Evolutionary conservation across 495 filamentous ascomycete species (phyloP).

Genomic region (Trichoderma virens): DNA sequence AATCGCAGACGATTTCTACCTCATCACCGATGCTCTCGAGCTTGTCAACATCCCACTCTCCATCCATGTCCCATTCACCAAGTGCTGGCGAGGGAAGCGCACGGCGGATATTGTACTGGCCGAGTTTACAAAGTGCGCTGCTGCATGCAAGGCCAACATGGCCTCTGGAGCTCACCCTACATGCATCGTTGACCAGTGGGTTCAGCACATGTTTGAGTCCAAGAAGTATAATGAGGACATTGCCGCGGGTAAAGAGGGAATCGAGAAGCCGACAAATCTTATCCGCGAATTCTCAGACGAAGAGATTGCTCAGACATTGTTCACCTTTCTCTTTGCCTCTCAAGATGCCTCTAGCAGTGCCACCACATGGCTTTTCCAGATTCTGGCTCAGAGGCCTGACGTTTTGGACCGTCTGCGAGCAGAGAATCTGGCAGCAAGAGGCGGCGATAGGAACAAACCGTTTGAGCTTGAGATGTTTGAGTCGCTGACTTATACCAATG

Average conservation of each 20-base stretch:
- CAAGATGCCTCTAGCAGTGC: constrained; percentile 95
- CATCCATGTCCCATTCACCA: constrained; percentile 91
- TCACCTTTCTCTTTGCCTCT: constrained; percentile 96
- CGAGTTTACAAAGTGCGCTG: constrained; percentile 84
- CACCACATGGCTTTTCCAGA: constrained; percentile 89
- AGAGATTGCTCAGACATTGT: constrained; percentile 89
- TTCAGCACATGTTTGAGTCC: constrained; percentile 78
- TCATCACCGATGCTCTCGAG: constrained; percentile 91
- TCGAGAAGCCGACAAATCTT: constrained; percentile 72
- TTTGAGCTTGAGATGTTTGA: constrained; percentile 79
- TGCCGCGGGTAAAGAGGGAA: constrained; percentile 54
- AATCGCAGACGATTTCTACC: constrained; percentile 93
- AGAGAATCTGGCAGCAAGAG: constrained; percentile 73
- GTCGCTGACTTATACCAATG: constrained; percentile 81
- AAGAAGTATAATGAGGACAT: constrained; percentile 63
- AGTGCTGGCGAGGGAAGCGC: constrained; percentile 95
- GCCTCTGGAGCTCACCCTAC: constrained; percentile 70
- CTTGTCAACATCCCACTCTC: constrained; percentile 83
- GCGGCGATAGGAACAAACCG: constrained; percentile 62
- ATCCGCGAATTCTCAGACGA: constrained; percentile 82
- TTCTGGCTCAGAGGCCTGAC: constrained; percentile 88
- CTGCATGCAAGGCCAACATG: constrained; percentile 88
- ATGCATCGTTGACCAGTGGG: constrained; percentile 94
- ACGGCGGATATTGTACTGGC: constrained; percentile 84
- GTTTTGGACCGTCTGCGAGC: constrained; percentile 82